Percentiles rank a stretch among this genome's conserved stretches.
Evolutionary conservation across 257 asterid genomes (phyloP).

Genomic region (Nicotiana obtusifolia): DNA sequence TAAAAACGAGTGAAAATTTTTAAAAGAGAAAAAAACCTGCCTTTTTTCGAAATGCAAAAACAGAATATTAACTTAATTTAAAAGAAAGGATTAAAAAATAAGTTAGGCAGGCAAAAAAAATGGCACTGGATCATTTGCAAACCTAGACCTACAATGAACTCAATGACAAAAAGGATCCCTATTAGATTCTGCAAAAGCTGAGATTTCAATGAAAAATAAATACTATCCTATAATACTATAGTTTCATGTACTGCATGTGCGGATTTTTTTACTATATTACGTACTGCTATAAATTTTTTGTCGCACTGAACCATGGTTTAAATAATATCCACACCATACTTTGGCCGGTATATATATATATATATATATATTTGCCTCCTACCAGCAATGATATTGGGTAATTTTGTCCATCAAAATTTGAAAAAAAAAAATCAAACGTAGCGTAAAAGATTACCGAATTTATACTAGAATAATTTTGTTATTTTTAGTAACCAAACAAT

Average conservation of each 20-base stretch:
- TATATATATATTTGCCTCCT: too few species aligned
- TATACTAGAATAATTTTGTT: neutral
- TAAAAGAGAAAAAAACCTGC: neutral
- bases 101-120: neutral
- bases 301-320: neutral
- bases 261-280: neutral
- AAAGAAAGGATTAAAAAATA: neutral
- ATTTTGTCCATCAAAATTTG: too few species aligned
- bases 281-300: neutral
- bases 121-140: neutral
- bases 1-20: neutral
- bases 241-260: conserved; percentile 11
- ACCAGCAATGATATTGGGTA: too few species aligned
- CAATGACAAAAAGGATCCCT: neutral
- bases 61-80: neutral
- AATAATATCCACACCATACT: neutral
- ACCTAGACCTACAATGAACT: neutral
- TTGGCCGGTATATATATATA: too few species aligned
- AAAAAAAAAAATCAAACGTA: too few species aligned
- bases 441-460: too few species aligned
- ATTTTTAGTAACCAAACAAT: neutral
- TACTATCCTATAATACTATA: neutral
- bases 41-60: neutral
- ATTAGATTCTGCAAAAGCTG: neutral
- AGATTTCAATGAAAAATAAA: neutral